Evolutionary conservation across 768 basidiomycete species (phyloP).

Genomic region (Collybia sordida): DNA sequence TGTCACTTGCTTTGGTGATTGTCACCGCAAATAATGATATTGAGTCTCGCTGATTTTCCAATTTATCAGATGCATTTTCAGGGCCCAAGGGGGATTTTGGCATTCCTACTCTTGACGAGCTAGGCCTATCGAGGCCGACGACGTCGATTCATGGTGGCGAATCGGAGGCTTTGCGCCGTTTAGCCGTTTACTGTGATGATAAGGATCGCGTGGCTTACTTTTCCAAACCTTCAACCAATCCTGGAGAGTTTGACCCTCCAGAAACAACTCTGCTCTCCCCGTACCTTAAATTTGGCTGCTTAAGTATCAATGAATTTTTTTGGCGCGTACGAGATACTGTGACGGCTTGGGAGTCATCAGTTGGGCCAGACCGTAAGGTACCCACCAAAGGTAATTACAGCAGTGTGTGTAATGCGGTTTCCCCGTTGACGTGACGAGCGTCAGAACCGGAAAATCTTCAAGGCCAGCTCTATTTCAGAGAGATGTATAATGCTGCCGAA

Average conservation of each 20-base stretch:
- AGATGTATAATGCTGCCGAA: constrained; percentile 6
- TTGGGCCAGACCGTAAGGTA: background rate
- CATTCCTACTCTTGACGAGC: constrained; percentile 4
- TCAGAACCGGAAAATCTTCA: constrained; percentile 7
- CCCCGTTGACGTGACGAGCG: background rate
- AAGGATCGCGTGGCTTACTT: constrained; percentile 5
- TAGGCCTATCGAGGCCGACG: constrained; percentile 4
- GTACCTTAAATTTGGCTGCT: constrained; percentile 9
- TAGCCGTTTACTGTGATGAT: constrained; percentile 6
- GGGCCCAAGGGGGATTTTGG: constrained; percentile 8
- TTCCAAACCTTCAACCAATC: constrained; percentile 8
- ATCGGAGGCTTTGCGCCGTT: constrained; percentile 7
- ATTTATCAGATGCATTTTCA: constrained; percentile 1
- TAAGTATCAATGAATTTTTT: constrained; percentile 4
- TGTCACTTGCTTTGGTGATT: constrained; percentile 5
- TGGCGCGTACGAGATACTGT: constrained; percentile 5
- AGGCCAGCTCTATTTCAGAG: constrained; percentile 13
- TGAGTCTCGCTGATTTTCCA: background rate
- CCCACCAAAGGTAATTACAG: no score
- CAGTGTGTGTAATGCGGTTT: background rate
- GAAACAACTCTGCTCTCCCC: constrained; percentile 10
- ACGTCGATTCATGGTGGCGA: constrained; percentile 8
- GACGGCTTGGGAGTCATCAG: background rate
- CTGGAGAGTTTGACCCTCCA: constrained; percentile 11
- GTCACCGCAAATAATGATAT: background rate